Evolutionary conservation across 192 early-diverging fungal species (phyloP).

Genomic region (Obelidium mucronatum): DNA sequence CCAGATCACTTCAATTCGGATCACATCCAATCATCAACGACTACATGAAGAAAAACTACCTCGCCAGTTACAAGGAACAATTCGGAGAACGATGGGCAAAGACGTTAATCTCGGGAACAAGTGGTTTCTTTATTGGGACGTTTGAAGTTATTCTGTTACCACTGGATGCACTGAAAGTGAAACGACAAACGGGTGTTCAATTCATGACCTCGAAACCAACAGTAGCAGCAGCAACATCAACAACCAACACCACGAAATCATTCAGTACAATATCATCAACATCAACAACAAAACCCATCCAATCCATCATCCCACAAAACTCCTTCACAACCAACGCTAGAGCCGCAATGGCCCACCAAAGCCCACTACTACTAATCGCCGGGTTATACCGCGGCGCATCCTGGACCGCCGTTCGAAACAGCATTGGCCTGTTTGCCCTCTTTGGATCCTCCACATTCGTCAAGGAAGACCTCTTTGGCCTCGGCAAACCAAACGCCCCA

Average conservation of each 20-base stretch:
- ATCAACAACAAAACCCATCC: neutral
- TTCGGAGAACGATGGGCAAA: constrained; percentile 90
- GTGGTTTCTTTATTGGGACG: constrained; percentile 80
- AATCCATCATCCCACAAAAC: constrained; percentile 17
- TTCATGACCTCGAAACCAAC: constrained; percentile 28
- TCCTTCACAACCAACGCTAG: neutral
- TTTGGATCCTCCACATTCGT: constrained; percentile 89
- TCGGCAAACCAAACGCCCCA: constrained; percentile 74
- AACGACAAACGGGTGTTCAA: constrained; percentile 83
- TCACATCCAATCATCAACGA: constrained; percentile 92
- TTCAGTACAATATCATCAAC: neutral
- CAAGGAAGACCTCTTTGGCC: constrained; percentile 84
- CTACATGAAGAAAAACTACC: constrained; percentile 75
- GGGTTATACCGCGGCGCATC: constrained; percentile 68
- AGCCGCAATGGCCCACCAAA: neutral
- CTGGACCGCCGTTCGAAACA: constrained; percentile 93
- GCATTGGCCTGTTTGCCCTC: constrained; percentile 91
- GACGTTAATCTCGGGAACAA: constrained; percentile 52
- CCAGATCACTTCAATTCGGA: constrained; percentile 68
- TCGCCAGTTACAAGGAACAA: constrained; percentile 62
- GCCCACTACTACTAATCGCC: constrained; percentile 1
- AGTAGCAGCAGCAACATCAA: neutral
- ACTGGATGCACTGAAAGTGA: constrained; percentile 93
- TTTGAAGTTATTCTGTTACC: constrained; percentile 92
- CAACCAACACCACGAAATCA: neutral